Percentiles rank a stretch among this genome's conserved stretches.
These are phyloP conservation scores for Dryas drummondii DNA, from an alignment of 306 rosid genomes.

Conservation along the genomic window DNA sequence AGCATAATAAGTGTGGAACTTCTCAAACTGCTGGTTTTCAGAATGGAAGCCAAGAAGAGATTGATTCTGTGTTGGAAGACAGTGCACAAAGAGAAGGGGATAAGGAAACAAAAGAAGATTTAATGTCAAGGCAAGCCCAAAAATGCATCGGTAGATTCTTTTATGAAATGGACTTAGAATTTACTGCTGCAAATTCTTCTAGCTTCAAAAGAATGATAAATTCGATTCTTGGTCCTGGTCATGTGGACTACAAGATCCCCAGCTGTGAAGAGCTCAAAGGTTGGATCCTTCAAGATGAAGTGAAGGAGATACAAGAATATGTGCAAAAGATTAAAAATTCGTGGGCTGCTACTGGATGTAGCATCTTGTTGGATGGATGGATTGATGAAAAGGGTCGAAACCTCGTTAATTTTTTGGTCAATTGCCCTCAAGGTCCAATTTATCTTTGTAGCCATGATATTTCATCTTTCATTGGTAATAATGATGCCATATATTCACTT, in stretches of 20 bases:
- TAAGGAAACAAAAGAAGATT: neutral
- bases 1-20: too few relatives aligned
- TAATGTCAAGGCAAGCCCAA: neutral
- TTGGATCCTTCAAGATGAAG: constrained; percentile 26
- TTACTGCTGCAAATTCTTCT: constrained; percentile 10
- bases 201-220: constrained; percentile 23
- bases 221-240: constrained; percentile 10
- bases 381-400: constrained; percentile 21
- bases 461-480: constrained; percentile 16
- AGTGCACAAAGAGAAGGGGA: constrained; percentile 4
- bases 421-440: constrained; percentile 28
- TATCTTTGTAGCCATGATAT: constrained; percentile 22
- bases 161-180: constrained; percentile 32
- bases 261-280: constrained; percentile 29
- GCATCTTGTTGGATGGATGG: constrained; percentile 34
- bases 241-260: constrained; percentile 16
- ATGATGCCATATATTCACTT: neutral
- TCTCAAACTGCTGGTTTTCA: neutral
- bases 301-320: constrained; percentile 28
- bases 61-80: neutral
- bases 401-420: constrained; percentile 28
- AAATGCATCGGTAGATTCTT: constrained; percentile 29
- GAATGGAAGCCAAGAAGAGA: neutral
- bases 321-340: constrained; percentile 18
- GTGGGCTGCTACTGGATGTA: constrained; percentile 34